Base-by-base conservation (phyloP, 2,329 filamentous ascomycete species). In the Pseudocercospora eumusae region DNA sequence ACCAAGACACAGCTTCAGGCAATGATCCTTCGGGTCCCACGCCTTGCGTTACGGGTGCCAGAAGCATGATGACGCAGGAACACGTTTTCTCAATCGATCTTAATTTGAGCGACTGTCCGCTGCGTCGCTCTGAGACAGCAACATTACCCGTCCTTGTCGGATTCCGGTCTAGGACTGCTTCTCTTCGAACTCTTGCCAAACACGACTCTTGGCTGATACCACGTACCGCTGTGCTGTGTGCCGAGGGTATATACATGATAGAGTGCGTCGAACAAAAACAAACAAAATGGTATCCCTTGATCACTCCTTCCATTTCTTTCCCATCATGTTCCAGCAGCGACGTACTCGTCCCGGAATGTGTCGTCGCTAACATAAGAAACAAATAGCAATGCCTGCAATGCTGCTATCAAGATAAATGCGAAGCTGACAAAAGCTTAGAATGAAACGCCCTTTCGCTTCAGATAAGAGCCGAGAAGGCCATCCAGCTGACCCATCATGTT, bases 401-500 rank as follows among this genome's bases (percentile, higher is more conserved):
- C 52, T 33, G 52, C 52, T 54, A 31, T n/a, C 10, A 40, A 33
- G 4, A 33, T 20, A 31, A 36, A 49, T 52, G 10, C n/a, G 27
- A 54, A 36, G 27, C 42, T 45, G 25, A 28, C 31, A 15, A 27
- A 27, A 56, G 36, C 45, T 61, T 56, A 69, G 33, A 65, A 69
- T 44, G 59, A 57, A 21, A 69, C 65, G 9, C 71, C 71, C 59
- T 69, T 73, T 33, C 70, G 57, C 59, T 66, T 53, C 60, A 72
- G 23, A 63, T 69, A 73, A 7, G 60, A 64, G 2, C 69, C 70
- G n/a, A 75, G 59, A 60, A 75, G 60, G 1, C 68, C 69, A 78
- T 99, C 93, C 68, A 98, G 83, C 82, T 93, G 89, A 79, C 88
- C 89, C 62, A 91, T 93, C 77, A 99, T 93, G 74, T 95, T 91